These are phyloP conservation scores for Daphne laureola DNA, from an alignment of 441 rosid species.

Conservation along the genomic window DNA sequence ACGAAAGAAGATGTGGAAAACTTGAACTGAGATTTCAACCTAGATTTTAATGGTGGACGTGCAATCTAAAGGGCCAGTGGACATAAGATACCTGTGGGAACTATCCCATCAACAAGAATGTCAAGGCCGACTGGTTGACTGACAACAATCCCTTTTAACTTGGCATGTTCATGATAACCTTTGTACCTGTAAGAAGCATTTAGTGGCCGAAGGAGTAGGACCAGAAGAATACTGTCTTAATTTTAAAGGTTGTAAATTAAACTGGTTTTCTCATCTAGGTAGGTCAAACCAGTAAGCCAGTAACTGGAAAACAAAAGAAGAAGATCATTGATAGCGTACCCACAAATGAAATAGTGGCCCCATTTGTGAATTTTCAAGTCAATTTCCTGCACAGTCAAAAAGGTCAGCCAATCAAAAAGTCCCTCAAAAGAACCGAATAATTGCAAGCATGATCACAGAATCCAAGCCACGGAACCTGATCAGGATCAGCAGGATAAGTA, in stretches of 20 bases:
- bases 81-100: slow-evolving; percentile 69
- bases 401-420: neutral
- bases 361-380: slow-evolving; percentile 88
- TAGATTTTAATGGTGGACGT: neutral
- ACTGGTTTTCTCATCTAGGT: too few species aligned
- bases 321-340: slow-evolving; percentile 35
- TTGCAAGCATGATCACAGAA: too few species aligned
- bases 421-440: too few species aligned
- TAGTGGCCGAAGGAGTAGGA: too few species aligned
- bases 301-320: neutral
- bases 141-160: slow-evolving; percentile 62
- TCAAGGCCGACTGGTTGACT: slow-evolving; percentile 78
- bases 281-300: too few species aligned
- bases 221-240: neutral
- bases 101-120: slow-evolving; percentile 81
- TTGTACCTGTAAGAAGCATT: slow-evolving; percentile 49
- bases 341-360: slow-evolving; percentile 96
- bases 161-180: slow-evolving; percentile 70
- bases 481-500: slow-evolving; percentile 73
- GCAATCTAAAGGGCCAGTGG: too few species aligned
- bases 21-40: slow-evolving; percentile 1
- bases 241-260: too few species aligned
- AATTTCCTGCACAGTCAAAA: slow-evolving; percentile 46
- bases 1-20: too few species aligned
- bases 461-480: slow-evolving; percentile 41